Evolutionary conservation across 768 basidiomycete species (phyloP).

Genomic region (Candolleomyces efflorescens): DNA sequence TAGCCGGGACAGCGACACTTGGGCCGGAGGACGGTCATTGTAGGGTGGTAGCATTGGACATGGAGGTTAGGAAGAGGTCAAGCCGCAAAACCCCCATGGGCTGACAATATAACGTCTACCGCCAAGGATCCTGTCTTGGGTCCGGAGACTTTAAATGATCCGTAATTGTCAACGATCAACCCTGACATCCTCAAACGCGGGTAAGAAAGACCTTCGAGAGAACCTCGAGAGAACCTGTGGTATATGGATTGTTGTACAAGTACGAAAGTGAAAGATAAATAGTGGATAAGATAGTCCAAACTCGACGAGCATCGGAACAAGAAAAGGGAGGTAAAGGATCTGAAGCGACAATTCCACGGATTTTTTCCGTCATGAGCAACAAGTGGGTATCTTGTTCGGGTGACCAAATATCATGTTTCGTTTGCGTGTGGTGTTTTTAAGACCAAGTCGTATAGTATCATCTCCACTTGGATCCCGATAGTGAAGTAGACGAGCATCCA

Average conservation of each 20-base stretch:
- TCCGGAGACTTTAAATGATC: too few relatives aligned
- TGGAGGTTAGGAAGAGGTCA: neutral
- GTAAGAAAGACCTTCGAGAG: too few relatives aligned
- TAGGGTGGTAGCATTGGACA: constrained; percentile 14
- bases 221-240: too few relatives aligned
- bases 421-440: neutral
- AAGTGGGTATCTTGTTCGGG: neutral
- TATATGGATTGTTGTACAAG: too few relatives aligned
- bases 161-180: too few relatives aligned
- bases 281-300: too few relatives aligned
- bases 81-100: neutral
- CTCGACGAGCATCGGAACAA: too few relatives aligned
- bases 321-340: too few relatives aligned
- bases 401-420: neutral
- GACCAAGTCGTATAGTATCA: constrained; percentile 29
- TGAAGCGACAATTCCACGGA: neutral
- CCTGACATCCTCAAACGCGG: too few relatives aligned
- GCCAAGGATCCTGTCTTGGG: too few relatives aligned
- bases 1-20: constrained; percentile 9
- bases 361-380: neutral
- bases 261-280: too few relatives aligned
- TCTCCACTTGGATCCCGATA: constrained; percentile 31
- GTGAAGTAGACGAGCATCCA: constrained; percentile 42
- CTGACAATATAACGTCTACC: too few relatives aligned
- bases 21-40: constrained; percentile 3